A percentile compares a stretch with the other conserved stretches of the same genome.
Evolutionary conservation across 1,284 basidiomycete genomes (phyloP).

Genomic region (Ceratobasidium sp.): DNA sequence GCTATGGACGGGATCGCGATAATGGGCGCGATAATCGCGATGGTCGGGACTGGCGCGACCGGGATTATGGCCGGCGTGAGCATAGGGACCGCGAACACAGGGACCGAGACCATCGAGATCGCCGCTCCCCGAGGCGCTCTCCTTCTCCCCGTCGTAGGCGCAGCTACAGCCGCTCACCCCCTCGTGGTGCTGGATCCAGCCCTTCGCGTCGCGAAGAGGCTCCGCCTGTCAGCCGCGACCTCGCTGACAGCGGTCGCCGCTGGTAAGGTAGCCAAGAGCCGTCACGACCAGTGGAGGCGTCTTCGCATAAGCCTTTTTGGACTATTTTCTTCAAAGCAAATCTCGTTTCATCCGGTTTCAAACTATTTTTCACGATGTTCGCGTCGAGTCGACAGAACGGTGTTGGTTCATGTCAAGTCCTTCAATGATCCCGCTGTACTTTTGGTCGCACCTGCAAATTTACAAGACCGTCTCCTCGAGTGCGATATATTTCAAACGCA

Average conservation of each 20-base stretch:
- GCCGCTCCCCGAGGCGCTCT: constrained; percentile 53
- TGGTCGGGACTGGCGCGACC: constrained; percentile 60
- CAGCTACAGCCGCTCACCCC: constrained; percentile 81
- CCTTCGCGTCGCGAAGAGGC: constrained; percentile 28
- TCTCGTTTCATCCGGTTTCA: constrained; percentile 28
- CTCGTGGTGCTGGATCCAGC: constrained; percentile 58
- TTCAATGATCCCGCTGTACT: constrained; percentile 36
- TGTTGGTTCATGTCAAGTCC: constrained; percentile 42
- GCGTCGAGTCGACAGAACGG: constrained; percentile 35
- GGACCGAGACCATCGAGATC: constrained; percentile 65
- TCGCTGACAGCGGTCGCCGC: constrained; percentile 7
- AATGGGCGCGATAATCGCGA: constrained; percentile 51
- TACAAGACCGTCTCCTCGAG: constrained; percentile 38
- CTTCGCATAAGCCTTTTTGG: constrained; percentile 20
- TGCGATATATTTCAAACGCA: constrained; percentile 28
- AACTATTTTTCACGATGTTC: constrained; percentile 37
- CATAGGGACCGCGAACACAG: constrained; percentile 54
- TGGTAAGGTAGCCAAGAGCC: constrained; percentile 15
- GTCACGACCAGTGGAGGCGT: not conserved
- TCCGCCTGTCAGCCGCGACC: not conserved
- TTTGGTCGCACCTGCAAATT: constrained; percentile 38
- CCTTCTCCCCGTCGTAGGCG: constrained; percentile 55
- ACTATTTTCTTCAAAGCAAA: constrained; percentile 41
- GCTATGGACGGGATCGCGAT: constrained; percentile 61
- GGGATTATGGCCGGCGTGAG: constrained; percentile 76